phyloP scores from a whole-genome alignment of 1,139 yeast species.

The Scheffersomyces insectosa region DNA sequence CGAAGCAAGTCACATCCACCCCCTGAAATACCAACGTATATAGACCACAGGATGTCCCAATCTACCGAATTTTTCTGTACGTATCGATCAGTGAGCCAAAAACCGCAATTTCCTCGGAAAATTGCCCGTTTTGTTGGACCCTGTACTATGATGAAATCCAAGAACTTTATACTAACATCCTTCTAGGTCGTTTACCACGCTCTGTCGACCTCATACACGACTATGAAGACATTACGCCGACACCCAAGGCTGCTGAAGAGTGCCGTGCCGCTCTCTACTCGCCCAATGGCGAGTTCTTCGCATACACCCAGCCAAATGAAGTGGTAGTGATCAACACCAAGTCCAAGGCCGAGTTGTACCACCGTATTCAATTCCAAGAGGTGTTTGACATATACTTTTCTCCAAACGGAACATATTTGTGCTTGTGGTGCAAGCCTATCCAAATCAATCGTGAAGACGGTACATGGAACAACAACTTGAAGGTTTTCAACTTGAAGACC shows the following conservation, averaged over 20 bases:
- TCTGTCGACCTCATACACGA: conserved; percentile 18
- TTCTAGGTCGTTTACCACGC: conserved; percentile 19
- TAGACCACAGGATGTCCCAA: conserved; percentile 11
- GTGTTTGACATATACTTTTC: conserved; percentile 84
- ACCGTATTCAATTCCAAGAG: conserved; percentile 53
- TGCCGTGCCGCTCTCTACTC: conserved; percentile 52
- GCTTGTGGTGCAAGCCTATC: conserved; percentile 90
- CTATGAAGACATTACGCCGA: conserved; percentile 18
- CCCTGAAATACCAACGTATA: too few relatives aligned
- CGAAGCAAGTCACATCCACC: too few relatives aligned
- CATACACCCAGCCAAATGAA: conserved; percentile 54
- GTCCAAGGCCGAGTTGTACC: conserved; percentile 29
- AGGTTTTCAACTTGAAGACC: conserved; percentile 60
- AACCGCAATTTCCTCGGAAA: neutral
- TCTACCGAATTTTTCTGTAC: conserved; percentile 19
- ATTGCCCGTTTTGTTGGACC: neutral
- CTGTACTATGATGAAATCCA: too few relatives aligned
- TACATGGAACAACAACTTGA: conserved; percentile 74
- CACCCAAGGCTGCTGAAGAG: conserved; percentile 28
- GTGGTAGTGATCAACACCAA: conserved; percentile 64
- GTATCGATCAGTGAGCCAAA: conserved; percentile 5
- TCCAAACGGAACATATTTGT: conserved; percentile 80
- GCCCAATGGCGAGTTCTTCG: conserved; percentile 56
- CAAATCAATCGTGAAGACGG: conserved; percentile 59
- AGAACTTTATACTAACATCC: conserved; percentile 9